These are phyloP conservation scores for Backusella morwellensis DNA, from an alignment of 192 early-diverging fungal species.

Conservation along the genomic window DNA sequence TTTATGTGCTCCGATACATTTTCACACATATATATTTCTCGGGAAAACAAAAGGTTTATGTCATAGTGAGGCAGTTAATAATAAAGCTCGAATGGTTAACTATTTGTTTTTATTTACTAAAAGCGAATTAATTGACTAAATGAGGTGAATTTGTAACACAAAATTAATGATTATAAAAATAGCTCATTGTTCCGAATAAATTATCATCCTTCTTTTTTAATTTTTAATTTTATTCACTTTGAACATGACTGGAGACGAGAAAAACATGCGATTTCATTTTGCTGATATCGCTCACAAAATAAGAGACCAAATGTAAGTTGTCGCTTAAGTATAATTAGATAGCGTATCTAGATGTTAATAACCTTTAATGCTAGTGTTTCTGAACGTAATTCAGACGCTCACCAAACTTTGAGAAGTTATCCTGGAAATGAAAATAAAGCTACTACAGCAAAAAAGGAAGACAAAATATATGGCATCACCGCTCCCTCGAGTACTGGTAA, in stretches of 20 bases:
- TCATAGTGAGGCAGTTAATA: not conserved
- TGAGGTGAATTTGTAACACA: not conserved
- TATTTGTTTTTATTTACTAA: not conserved
- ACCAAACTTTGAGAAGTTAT: conserved; percentile 36
- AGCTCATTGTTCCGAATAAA: not conserved
- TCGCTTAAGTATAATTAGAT: not conserved
- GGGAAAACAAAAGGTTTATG: not conserved
- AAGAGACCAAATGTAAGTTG: not conserved
- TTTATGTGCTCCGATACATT: not conserved
- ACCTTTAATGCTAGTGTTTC: not conserved
- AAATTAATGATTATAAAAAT: not conserved
- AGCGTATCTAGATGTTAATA: not conserved
- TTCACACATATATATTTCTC: not conserved
- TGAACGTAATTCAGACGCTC: conserved; percentile 34
- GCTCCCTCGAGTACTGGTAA: too few species aligned
- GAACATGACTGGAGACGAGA: not conserved
- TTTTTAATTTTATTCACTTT: not conserved
- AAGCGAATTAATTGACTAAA: conserved; percentile 6
- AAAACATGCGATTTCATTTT: not conserved
- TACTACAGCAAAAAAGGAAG: not conserved
- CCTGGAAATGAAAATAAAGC: conserved; percentile 36
- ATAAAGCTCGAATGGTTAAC: too few species aligned
- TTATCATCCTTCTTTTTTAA: not conserved
- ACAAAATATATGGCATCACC: conserved; percentile 28
- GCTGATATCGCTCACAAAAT: not conserved